Evolutionary conservation across 2,329 filamentous ascomycete species (phyloP).

Genomic region (Trichocomaceae sp.): DNA sequence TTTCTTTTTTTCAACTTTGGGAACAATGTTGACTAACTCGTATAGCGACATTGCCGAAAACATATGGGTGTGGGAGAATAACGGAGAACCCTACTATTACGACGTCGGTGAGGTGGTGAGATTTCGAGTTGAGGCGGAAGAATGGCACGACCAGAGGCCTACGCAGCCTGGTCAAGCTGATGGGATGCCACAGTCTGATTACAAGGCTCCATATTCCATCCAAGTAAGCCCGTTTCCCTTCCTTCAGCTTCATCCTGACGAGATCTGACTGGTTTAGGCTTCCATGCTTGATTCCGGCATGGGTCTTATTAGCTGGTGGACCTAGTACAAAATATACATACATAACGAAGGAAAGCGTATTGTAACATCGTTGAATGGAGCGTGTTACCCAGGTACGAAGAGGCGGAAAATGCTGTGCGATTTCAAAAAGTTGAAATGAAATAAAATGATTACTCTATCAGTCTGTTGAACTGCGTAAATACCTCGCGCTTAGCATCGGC

Average conservation of each 20-base stretch:
- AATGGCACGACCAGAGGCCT: conserved; percentile 85
- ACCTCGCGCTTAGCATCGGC: not conserved
- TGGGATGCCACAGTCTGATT: conserved; percentile 49
- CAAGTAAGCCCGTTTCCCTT: conserved; percentile 26
- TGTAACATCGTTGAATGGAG: not conserved
- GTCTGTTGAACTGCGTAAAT: too few species aligned
- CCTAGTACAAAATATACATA: conserved; percentile 15
- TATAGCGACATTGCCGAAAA: conserved; percentile 64
- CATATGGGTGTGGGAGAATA: conserved; percentile 77
- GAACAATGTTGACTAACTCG: conserved; percentile 14
- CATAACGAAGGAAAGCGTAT: not conserved
- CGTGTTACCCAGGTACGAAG: not conserved
- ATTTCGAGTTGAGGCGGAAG: conserved; percentile 76
- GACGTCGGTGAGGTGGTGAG: conserved; percentile 85
- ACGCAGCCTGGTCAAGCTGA: conserved; percentile 58
- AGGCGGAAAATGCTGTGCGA: not conserved
- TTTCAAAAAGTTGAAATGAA: too few species aligned
- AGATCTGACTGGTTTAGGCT: conserved; percentile 25
- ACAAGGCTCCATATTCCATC: conserved; percentile 50
- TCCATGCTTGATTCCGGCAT: conserved; percentile 43
- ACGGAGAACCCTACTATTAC: conserved; percentile 62
- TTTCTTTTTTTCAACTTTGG: conserved; percentile 14
- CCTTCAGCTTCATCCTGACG: too few species aligned
- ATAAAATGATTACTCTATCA: too few species aligned
- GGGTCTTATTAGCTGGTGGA: conserved; percentile 42